Evolutionary conservation across 305 asterid genomes (phyloP), one percentile per base, ranked within the genome.

Genomic region (Fraxinus albicans): DNA sequence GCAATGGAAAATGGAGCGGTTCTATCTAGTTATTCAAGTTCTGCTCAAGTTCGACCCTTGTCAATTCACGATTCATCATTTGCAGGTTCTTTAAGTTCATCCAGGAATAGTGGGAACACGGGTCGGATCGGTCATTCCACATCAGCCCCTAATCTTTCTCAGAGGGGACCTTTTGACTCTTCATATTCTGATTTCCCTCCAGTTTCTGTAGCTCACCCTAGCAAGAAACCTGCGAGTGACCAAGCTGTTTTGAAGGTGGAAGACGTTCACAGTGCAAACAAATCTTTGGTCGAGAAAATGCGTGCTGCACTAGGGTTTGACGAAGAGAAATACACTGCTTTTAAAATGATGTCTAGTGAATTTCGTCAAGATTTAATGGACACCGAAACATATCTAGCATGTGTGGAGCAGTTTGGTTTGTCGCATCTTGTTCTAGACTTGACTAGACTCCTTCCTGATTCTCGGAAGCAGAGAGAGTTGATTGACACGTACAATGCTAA

Each of bases 361-460:
- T 97, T 90, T 85, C 97, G 98, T 35, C 90, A 79, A 80, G 97
- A 93, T 73, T 60, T 89, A 73, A 90, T 97, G 81, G 98, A 91
- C 86, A 91, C 92, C 3, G 97, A 84, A 89, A 90, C 94, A 8
- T 97, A 97, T 88, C 88, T 95, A 27, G 92, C 89, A 23, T 85
- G 85, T 27, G 98, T 87, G 17, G 97, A 90, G 84, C 95, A 95
- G 91, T 97, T 90, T 87, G 98, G 99, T 44, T 86, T 97, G 94
- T 93, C 96, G 29, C 97, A 97, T 90, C 99, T 97, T 75, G 94
- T 94, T 86, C 87, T 81, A 21, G 99, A 95, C 82, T 79, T 97
- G 90, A 98, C 99, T 80, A 89, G 91, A 77, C 92, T 94, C 77
- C 92, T 94, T 55, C 98, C 99, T 63, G 94, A 97, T 86, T 77